Evolutionary conservation across 441 rosid genomes (phyloP).

Genomic region (Arabidopsis hybrid): DNA sequence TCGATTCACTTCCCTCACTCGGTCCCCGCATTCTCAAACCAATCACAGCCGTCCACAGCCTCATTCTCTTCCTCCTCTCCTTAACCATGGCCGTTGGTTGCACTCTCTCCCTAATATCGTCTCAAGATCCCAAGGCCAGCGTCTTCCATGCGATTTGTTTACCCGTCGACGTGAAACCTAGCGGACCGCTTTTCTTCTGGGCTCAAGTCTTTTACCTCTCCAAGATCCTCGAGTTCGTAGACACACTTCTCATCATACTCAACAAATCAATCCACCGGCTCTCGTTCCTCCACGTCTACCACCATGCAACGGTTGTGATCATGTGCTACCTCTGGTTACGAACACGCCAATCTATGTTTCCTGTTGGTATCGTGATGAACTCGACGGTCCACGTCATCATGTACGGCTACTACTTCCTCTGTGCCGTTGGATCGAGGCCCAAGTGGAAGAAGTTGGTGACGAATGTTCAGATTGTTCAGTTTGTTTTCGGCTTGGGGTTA

Average conservation of each 20-base stretch:
- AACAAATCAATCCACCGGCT: conserved; percentile 54
- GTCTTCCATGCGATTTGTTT: conserved; percentile 52
- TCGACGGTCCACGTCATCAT: conserved; percentile 66
- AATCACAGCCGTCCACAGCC: conserved; percentile 66
- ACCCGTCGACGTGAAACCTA: conserved; percentile 50
- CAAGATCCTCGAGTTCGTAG: conserved; percentile 62
- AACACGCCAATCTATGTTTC: conserved; percentile 59
- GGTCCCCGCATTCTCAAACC: conserved; percentile 55
- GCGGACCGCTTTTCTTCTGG: conserved; percentile 71
- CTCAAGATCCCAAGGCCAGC: conserved; percentile 25
- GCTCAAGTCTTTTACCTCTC: conserved; percentile 72
- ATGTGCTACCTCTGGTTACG: conserved; percentile 67
- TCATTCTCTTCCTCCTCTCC: conserved; percentile 55
- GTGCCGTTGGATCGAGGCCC: conserved; percentile 59
- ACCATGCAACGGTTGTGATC: conserved; percentile 67
- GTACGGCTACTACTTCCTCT: conserved; percentile 65
- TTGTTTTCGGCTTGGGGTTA: conserved; percentile 52
- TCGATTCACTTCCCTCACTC: conserved; percentile 43
- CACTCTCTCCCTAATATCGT: conserved; percentile 52
- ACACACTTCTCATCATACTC: conserved; percentile 64
- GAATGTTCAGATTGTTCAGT: conserved; percentile 65
- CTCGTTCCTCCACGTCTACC: conserved; percentile 77
- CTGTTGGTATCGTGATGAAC: conserved; percentile 58
- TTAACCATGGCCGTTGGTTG: conserved; percentile 66
- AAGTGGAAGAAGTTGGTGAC: conserved; percentile 73